Evolutionary conservation across 2,329 filamentous ascomycete genomes (phyloP).

Genomic region (Diaporthe destruens): DNA sequence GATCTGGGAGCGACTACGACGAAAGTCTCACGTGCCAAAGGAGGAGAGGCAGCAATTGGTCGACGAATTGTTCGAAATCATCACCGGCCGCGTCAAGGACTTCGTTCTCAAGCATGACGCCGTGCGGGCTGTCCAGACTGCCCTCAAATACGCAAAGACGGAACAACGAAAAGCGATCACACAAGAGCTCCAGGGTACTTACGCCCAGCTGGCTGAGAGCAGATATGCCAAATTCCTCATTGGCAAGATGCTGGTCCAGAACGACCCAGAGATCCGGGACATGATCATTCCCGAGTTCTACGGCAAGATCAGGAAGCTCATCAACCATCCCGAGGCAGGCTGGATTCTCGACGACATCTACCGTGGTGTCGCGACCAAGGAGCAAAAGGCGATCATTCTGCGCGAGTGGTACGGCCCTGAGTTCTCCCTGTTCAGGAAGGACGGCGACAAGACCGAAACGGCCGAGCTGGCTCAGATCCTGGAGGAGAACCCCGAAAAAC

Average conservation of each 20-base stretch:
- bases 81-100: constrained; percentile 91
- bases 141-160: constrained; percentile 91
- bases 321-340: constrained; percentile 94
- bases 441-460: constrained; percentile 64
- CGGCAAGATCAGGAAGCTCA: constrained; percentile 90
- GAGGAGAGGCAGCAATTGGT: constrained; percentile 91
- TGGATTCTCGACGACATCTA: constrained; percentile 99
- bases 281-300: constrained; percentile 95
- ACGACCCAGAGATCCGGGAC: constrained; percentile 87
- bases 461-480: constrained; percentile 83
- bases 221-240: constrained; percentile 98
- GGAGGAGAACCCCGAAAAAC: constrained; percentile 83
- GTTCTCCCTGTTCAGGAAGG: constrained; percentile 81
- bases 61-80: constrained; percentile 89
- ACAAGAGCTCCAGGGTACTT: constrained; percentile 85
- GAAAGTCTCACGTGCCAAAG: constrained; percentile 92
- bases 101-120: constrained; percentile 99
- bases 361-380: constrained; percentile 84
- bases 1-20: constrained; percentile 92
- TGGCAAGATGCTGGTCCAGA: constrained; percentile 94
- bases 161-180: constrained; percentile 90
- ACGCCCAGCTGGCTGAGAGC: constrained; percentile 88
- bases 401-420: constrained; percentile 98
- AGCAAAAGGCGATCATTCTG: constrained; percentile 87
- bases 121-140: constrained; percentile 95